Conservation (phyloP, 2,329 filamentous ascomycete genomes). For the Talaromyces sp. region DNA sequence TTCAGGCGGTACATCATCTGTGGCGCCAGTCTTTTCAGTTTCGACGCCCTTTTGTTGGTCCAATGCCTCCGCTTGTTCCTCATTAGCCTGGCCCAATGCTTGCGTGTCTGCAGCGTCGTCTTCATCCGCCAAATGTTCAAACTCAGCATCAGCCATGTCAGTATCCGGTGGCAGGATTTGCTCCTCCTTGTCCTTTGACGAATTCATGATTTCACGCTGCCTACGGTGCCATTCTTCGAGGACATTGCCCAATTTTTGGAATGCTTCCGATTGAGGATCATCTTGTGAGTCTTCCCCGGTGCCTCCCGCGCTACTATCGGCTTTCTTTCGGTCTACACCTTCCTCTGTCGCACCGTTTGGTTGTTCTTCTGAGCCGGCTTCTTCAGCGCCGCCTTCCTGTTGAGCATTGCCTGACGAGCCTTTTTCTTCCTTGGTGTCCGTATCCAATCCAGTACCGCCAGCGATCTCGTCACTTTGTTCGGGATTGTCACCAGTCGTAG, state of each 20-base stretch:
- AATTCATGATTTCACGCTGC: constrained; percentile 72
- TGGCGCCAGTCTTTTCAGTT: constrained; percentile 54
- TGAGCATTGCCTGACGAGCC: constrained; percentile 45
- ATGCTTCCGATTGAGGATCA: constrained; percentile 61
- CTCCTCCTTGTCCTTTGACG: constrained; percentile 50
- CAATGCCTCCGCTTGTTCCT: constrained; percentile 80
- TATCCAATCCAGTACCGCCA: constrained; percentile 37
- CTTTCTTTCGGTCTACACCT: constrained; percentile 37
- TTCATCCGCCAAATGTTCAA: constrained; percentile 87
- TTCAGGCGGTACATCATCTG: constrained; percentile 57
- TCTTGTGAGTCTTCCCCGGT: constrained; percentile 34
- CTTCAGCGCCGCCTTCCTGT: constrained; percentile 42
- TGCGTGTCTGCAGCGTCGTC: constrained; percentile 80
- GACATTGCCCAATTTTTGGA: constrained; percentile 91
- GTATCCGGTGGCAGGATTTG: constrained; percentile 57
- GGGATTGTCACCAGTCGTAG: constrained; percentile 54
- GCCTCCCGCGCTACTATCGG: constrained; percentile 35
- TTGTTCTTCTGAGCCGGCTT: constrained; percentile 47
- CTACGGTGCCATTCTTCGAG: constrained; percentile 90
- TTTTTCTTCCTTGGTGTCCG: constrained; percentile 40
- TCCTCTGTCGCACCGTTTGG: constrained; percentile 42
- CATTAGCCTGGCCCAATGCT: constrained; percentile 80
- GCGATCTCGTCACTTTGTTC: constrained; percentile 42
- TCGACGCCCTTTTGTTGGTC: constrained; percentile 88
- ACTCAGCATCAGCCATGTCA: constrained; percentile 77